phyloP scores from a whole-genome alignment of 2,329 filamentous ascomycete genomes.

The Hymenoscyphus fraxineus region DNA sequence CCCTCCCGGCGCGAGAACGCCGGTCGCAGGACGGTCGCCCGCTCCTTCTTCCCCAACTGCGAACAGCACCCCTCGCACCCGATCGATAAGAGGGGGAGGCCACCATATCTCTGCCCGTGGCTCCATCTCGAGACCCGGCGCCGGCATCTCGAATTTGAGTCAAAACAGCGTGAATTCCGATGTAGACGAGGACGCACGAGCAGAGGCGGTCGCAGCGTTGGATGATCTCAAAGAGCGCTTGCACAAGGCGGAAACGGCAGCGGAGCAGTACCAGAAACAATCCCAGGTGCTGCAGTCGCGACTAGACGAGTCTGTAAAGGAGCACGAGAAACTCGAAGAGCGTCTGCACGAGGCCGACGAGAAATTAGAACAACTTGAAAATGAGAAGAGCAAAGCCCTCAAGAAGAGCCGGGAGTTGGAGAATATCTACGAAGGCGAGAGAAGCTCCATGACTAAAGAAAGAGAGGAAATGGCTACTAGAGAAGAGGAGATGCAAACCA shows the following conservation, averaged over 20 bases:
- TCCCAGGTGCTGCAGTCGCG: conserved; percentile 78
- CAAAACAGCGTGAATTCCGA: conserved; percentile 38
- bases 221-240: conserved; percentile 83
- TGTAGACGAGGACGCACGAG: conserved; percentile 68
- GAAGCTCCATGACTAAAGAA: conserved; percentile 81
- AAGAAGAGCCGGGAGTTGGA: conserved; percentile 89
- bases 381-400: conserved; percentile 78
- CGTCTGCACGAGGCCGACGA: conserved; percentile 82
- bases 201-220: conserved; percentile 72
- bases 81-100: conserved; percentile 62
- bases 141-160: conserved; percentile 33
- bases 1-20: conserved; percentile 24
- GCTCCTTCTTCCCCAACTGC: conserved; percentile 16
- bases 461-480: conserved; percentile 81
- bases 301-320: conserved; percentile 77
- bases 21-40: conserved; percentile 19
- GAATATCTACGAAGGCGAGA: conserved; percentile 86
- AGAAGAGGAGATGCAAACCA: conserved; percentile 85
- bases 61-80: conserved; percentile 49
- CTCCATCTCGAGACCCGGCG: conserved; percentile 56
- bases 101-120: conserved; percentile 63
- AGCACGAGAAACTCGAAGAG: conserved; percentile 86
- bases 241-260: conserved; percentile 71
- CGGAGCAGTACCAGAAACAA: conserved; percentile 80
- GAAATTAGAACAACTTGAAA: conserved; percentile 73